phyloP scores from a whole-genome alignment of 176 grass and related monocot species.

The Lolium rigidum region DNA sequence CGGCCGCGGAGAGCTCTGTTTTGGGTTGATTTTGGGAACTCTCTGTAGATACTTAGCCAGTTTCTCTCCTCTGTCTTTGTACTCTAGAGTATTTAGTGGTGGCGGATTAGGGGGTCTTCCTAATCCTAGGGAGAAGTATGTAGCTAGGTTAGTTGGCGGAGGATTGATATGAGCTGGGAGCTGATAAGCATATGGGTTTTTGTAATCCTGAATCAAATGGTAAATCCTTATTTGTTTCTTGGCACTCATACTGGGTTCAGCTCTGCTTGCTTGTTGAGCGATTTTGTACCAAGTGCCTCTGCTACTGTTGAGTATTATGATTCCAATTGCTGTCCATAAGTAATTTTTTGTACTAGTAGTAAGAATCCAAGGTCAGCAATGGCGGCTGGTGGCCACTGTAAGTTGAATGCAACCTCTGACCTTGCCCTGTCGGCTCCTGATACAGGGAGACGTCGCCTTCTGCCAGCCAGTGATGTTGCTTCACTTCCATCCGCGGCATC shows the following conservation, averaged over 20 bases:
- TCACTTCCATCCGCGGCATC: conserved; percentile 42
- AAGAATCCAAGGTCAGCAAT: neutral
- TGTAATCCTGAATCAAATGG: conserved; percentile 31
- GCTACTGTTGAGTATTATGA: neutral
- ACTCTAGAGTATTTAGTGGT: conserved; percentile 38
- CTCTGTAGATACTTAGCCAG: conserved; percentile 44
- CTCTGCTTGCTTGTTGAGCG: neutral
- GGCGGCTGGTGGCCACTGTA: neutral
- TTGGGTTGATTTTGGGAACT: conserved; percentile 41
- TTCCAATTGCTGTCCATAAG: neutral
- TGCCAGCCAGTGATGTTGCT: conserved; percentile 14
- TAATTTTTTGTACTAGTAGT: neutral
- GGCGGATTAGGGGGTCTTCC: conserved; percentile 16
- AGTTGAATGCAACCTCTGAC: neutral
- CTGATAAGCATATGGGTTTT: conserved; percentile 47
- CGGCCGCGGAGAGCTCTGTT: neutral
- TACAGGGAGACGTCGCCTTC: conserved; percentile 14
- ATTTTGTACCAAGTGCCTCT: neutral
- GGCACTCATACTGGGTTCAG: neutral
- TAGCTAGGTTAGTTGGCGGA: conserved; percentile 27
- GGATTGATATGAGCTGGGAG: conserved; percentile 11
- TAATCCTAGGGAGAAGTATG: conserved; percentile 22
- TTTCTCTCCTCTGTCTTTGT: conserved; percentile 37
- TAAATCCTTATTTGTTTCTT: conserved; percentile 47
- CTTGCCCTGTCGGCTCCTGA: neutral